Conservation (phyloP, 2,329 filamentous ascomycete species). For the Trichoderma oligosporum region DNA sequence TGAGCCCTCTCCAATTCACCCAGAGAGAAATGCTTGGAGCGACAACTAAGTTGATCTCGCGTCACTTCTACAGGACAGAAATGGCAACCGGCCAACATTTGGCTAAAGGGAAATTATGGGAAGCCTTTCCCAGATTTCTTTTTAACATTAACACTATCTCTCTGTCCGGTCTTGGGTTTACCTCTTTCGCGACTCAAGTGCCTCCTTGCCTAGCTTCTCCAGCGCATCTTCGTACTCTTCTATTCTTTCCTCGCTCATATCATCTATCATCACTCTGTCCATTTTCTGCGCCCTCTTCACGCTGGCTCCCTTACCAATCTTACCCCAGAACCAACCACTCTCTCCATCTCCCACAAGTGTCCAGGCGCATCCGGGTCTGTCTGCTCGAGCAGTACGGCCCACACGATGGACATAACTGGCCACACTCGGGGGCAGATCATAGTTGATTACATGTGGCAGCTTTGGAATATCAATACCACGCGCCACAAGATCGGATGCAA, state of each 20-base stretch:
- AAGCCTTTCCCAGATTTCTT: background rate
- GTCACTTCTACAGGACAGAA: background rate
- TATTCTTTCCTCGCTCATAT: slow-evolving; percentile 47
- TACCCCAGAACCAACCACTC: slow-evolving; percentile 87
- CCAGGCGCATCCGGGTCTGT: slow-evolving; percentile 73
- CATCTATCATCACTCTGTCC: slow-evolving; percentile 45
- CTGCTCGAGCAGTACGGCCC: slow-evolving; percentile 83
- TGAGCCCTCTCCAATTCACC: slow-evolving; percentile 26
- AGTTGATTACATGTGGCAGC: slow-evolving; percentile 85
- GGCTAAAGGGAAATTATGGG: background rate
- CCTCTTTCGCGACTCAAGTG: slow-evolving; percentile 34
- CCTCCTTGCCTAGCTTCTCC: slow-evolving; percentile 59
- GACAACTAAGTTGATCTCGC: slow-evolving; percentile 5
- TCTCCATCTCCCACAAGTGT: slow-evolving; percentile 80
- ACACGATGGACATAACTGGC: slow-evolving; percentile 88
- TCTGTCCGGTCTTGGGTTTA: slow-evolving; percentile 1
- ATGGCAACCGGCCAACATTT: background rate
- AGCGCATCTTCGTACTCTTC: slow-evolving; percentile 55
- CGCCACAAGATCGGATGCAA: slow-evolving; percentile 90
- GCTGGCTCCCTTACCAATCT: slow-evolving; percentile 61
- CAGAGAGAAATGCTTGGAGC: slow-evolving; percentile 28
- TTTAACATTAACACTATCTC: slow-evolving; percentile 5
- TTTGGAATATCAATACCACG: slow-evolving; percentile 80
- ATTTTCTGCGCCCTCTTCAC: slow-evolving; percentile 45
- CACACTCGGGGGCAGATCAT: slow-evolving; percentile 79